Conservation (phyloP, 2,329 filamentous ascomycete species). For the Didymella lethalis region DNA sequence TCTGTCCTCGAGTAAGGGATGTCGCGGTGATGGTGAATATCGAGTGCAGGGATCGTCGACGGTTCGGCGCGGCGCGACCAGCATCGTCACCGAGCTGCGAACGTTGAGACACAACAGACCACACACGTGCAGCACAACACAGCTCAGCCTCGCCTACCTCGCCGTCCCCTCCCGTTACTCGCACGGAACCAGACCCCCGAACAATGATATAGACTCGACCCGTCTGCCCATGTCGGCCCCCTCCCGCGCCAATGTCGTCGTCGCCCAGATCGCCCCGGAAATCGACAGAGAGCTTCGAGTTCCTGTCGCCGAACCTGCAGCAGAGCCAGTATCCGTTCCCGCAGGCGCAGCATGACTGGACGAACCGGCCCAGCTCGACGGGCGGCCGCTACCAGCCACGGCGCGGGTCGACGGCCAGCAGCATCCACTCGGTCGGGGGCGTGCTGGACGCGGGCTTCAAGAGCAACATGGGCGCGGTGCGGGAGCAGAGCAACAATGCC, state of each 20-base stretch:
- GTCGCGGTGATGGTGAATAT: background rate
- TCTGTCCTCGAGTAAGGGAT: background rate
- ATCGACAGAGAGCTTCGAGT: slow-evolving; percentile 60
- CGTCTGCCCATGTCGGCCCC: slow-evolving; percentile 45
- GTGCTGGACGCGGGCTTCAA: slow-evolving; percentile 74
- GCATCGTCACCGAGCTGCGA: slow-evolving; percentile 17
- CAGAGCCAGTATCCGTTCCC: slow-evolving; percentile 63
- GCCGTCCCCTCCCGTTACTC: background rate
- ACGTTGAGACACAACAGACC: slow-evolving; percentile 12
- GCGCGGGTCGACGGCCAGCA: slow-evolving; percentile 85
- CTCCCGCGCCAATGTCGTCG: slow-evolving; percentile 46
- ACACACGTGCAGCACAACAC: slow-evolving; percentile 3
- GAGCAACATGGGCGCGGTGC: slow-evolving; percentile 50
- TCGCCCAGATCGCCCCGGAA: slow-evolving; percentile 53
- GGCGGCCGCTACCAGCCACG: slow-evolving; percentile 63
- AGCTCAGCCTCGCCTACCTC: background rate
- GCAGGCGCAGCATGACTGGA: slow-evolving; percentile 59
- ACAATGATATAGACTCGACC: slow-evolving; percentile 11
- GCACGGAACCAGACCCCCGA: too few relatives aligned
- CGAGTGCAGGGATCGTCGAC: slow-evolving; percentile 15
- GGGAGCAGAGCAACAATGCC: slow-evolving; percentile 46
- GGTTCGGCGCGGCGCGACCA: slow-evolving; percentile 13
- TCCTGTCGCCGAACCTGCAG: slow-evolving; percentile 53
- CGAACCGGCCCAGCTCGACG: slow-evolving; percentile 57
- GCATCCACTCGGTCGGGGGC: slow-evolving; percentile 86